Evolutionary conservation across 2,329 filamentous ascomycete species (phyloP).

Genomic region (Fusarium incarnatum): DNA sequence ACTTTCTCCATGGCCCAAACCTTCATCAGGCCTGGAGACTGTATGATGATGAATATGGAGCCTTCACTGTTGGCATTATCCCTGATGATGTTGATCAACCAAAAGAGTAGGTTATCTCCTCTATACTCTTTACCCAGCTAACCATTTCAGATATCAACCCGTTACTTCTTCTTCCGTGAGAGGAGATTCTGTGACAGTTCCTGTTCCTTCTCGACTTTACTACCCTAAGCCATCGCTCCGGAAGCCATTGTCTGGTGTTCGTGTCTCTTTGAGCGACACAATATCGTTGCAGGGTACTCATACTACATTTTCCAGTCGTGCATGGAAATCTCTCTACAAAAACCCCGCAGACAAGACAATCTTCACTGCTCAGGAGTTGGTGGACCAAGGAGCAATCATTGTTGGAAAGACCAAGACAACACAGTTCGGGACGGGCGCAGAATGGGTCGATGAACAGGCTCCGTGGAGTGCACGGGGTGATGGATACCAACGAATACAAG

Average conservation of each 20-base stretch:
- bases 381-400: slow-evolving; percentile 69
- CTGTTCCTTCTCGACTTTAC: slow-evolving; percentile 56
- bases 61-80: slow-evolving; percentile 54
- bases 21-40: slow-evolving; percentile 56
- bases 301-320: slow-evolving; percentile 67
- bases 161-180: slow-evolving; percentile 45
- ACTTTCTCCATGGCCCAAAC: slow-evolving; percentile 56
- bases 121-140: background rate
- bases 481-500: slow-evolving; percentile 54
- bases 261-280: slow-evolving; percentile 52
- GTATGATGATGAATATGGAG: slow-evolving; percentile 54
- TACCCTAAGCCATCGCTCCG: slow-evolving; percentile 41
- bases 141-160: slow-evolving; percentile 48
- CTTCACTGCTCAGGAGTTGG: slow-evolving; percentile 60
- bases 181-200: slow-evolving; percentile 47
- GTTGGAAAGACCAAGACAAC: slow-evolving; percentile 65
- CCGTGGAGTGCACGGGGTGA: slow-evolving; percentile 62
- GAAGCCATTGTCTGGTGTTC: slow-evolving; percentile 53
- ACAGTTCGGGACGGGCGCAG: slow-evolving; percentile 58
- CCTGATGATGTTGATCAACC: slow-evolving; percentile 49
- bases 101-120: slow-evolving; percentile 39
- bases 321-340: slow-evolving; percentile 66
- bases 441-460: slow-evolving; percentile 57
- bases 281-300: slow-evolving; percentile 60
- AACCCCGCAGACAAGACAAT: background rate